Conservation (phyloP, 352 stramenopile genomes). For the Pythium phragmiticola region DNA sequence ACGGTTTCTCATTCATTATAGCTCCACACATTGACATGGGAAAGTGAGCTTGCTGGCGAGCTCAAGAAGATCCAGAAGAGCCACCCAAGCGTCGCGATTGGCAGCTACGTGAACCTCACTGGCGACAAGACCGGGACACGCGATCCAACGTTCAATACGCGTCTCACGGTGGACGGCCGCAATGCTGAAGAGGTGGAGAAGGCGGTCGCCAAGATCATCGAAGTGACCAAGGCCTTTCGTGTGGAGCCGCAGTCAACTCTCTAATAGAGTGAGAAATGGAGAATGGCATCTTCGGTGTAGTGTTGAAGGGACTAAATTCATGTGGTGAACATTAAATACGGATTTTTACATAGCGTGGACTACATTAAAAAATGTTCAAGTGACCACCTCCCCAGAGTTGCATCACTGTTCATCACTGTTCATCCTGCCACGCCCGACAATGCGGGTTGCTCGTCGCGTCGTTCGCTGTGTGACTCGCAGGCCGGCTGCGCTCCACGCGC, state of each 20-base stretch:
- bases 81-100: constrained; percentile 66
- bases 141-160: constrained; percentile 64
- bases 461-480: background rate
- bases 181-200: constrained; percentile 49
- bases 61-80: constrained; percentile 69
- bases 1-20: constrained; percentile 10
- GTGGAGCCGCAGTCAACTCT: constrained; percentile 14
- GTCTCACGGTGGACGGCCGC: constrained; percentile 62
- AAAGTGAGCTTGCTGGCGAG: constrained; percentile 63
- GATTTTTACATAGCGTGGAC: background rate
- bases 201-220: constrained; percentile 42
- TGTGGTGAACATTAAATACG: constrained; percentile 1
- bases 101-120: constrained; percentile 87
- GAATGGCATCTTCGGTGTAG: background rate
- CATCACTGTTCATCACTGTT: background rate
- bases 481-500: background rate
- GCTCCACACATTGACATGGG: constrained; percentile 66
- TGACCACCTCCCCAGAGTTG: background rate
- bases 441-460: constrained; percentile 3
- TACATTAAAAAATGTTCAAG: background rate
- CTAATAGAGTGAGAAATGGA: background rate
- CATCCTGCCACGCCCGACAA: constrained; percentile 9
- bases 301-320: background rate
- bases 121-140: constrained; percentile 49
- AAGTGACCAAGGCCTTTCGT: constrained; percentile 28